Percentiles rank a stretch among this genome's conserved stretches.
These are phyloP conservation scores for Arabidopsis hybrid DNA, from an alignment of 441 rosid species.

Conservation along the genomic window DNA sequence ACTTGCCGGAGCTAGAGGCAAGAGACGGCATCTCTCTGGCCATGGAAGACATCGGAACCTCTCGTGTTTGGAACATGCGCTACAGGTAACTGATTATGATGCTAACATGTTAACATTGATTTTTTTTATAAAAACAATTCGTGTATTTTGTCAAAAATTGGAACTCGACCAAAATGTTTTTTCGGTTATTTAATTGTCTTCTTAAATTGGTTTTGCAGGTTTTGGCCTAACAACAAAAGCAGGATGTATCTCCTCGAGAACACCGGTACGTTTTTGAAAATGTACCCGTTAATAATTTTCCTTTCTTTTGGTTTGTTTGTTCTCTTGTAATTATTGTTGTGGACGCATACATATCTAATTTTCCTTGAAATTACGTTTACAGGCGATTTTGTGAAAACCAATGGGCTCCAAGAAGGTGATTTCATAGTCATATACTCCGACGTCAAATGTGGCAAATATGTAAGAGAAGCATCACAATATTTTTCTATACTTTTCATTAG, in stretches of 20 bases:
- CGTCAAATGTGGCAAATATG: constrained; percentile 90
- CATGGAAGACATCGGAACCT: constrained; percentile 98
- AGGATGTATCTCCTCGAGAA: constrained; percentile 99
- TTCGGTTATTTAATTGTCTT: constrained; percentile 11
- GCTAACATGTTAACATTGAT: background rate
- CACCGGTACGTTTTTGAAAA: constrained; percentile 61
- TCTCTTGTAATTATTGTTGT: background rate
- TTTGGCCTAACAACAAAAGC: constrained; percentile 99
- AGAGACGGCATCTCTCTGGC: constrained; percentile 94
- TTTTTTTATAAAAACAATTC: background rate
- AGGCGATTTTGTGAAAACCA: constrained; percentile 94
- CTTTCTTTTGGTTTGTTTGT: background rate
- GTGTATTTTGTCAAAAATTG: background rate
- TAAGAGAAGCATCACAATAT: constrained; percentile 40
- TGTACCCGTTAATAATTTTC: background rate
- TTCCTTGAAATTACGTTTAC: constrained; percentile 15
- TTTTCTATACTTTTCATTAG: background rate
- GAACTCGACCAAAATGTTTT: background rate
- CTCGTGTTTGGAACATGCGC: constrained; percentile 98
- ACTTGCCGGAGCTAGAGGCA: constrained; percentile 92
- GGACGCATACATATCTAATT: background rate
- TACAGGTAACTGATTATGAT: constrained; percentile 62
- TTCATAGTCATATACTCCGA: constrained; percentile 96
- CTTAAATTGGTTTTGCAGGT: constrained; percentile 64
- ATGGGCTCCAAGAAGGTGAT: constrained; percentile 98